phyloP scores from a whole-genome alignment of 129 eudicot genomes.

The Flaveria sonorensis region DNA sequence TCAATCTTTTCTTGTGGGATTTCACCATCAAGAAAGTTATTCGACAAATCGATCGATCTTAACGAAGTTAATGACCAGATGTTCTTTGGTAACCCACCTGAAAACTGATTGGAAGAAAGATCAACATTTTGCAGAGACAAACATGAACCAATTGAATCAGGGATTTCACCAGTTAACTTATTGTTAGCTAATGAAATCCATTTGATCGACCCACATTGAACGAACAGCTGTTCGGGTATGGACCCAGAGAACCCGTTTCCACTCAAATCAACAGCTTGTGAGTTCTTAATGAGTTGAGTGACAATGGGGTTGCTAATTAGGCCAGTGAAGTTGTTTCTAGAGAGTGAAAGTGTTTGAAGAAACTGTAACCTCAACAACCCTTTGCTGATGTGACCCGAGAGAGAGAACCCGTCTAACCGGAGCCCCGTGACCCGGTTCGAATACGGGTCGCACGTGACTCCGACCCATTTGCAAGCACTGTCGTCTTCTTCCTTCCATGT shows the following conservation, averaged over 20 bases:
- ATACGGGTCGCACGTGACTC: constrained; percentile 67
- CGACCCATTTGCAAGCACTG: constrained; percentile 75
- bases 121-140: constrained; percentile 52
- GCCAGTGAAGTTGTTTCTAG: constrained; percentile 79
- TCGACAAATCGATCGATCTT: constrained; percentile 61
- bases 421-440: constrained; percentile 73
- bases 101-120: constrained; percentile 62
- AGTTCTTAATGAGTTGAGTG: constrained; percentile 49
- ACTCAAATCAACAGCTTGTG: constrained; percentile 56
- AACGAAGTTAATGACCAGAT: constrained; percentile 64
- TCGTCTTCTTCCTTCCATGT: constrained; percentile 88
- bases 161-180: constrained; percentile 64
- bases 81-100: constrained; percentile 58
- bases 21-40: constrained; percentile 69
- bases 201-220: constrained; percentile 68
- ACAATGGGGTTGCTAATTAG: constrained; percentile 48
- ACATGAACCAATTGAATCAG: constrained; percentile 63
- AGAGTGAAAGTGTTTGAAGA: constrained; percentile 58
- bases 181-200: constrained; percentile 61
- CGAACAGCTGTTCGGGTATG: constrained; percentile 59
- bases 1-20: constrained; percentile 62
- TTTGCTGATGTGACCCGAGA: constrained; percentile 76
- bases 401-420: constrained; percentile 52
- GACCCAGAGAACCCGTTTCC: constrained; percentile 55
- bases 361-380: constrained; percentile 64